Conservation (phyloP, 805 yeast species). For the Cyberlindnera meyerae region DNA sequence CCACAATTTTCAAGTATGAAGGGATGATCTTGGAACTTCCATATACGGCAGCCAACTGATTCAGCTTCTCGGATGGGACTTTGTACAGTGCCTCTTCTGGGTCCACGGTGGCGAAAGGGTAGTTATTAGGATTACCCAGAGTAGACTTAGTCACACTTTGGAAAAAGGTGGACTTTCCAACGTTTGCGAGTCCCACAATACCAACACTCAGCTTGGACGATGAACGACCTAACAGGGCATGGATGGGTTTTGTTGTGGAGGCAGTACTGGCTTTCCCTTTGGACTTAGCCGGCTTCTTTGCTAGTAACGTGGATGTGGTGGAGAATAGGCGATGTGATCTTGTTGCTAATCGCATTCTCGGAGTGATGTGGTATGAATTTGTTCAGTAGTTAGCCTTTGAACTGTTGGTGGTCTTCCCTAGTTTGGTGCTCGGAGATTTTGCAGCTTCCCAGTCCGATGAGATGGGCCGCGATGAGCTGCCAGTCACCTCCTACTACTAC, state of each 20-base stretch:
- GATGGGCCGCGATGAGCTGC: too few species aligned
- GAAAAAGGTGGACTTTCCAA: constrained; percentile 77
- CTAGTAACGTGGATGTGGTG: constrained; percentile 1
- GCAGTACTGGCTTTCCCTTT: constrained; percentile 1
- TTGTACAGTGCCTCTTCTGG: constrained; percentile 74
- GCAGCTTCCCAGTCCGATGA: too few species aligned
- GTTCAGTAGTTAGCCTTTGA: too few species aligned
- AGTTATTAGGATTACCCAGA: constrained; percentile 70
- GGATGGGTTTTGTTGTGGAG: neutral
- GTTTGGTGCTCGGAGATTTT: too few species aligned
- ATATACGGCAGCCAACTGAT: constrained; percentile 49
- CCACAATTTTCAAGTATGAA: constrained; percentile 65
- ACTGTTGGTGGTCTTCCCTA: too few species aligned
- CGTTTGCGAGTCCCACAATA: constrained; percentile 77
- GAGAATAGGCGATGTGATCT: neutral
- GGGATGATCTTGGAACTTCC: constrained; percentile 60
- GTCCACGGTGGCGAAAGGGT: constrained; percentile 76
- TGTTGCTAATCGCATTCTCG: too few species aligned
- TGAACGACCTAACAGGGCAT: constrained; percentile 24
- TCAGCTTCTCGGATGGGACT: constrained; percentile 62
- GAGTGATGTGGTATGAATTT: too few species aligned
- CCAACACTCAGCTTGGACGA: constrained; percentile 38
- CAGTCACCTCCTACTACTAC: too few species aligned
- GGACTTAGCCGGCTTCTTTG: constrained; percentile 16
- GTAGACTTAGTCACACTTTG: constrained; percentile 73